Evolutionary conservation across 345 rosid genomes (phyloP), one percentile per base, ranked within the genome.

Genomic region (Euphorbia tirucalli): DNA sequence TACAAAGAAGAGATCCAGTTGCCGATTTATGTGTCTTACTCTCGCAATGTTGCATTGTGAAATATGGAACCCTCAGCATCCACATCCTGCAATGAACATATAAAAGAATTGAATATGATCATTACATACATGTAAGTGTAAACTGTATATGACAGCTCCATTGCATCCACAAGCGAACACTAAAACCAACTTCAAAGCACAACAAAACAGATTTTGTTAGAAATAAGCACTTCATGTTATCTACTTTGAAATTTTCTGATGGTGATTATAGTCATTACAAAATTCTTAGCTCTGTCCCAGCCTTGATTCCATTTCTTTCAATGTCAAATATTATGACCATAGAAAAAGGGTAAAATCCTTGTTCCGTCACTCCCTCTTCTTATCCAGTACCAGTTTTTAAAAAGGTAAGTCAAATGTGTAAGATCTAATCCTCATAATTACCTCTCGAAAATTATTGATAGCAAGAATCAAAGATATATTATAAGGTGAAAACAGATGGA

Each of bases 41-140:
- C 97, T 7, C 93, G 92, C 87, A 94, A 79, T 48, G 82, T 87
- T 72, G 98, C 97, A 92, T 92, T 92, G 80, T 89, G 93, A 80
- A 94, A 94, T 64, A 83, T 90, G 76, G 92, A 86, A 43, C 87
- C 85, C 82, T 82, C 93, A 28, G 90, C 96, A 84, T 90, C 93
- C 35, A 79, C 97, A 79, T 94, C 89, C 98, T 94, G 75, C 68
- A 52, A 68, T 37, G 28, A 57, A 55, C 14, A 72, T 71, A 14
- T 24, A 27, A 52, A 76, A 30, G 61, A 28, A 35, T 74, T 78
- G 49, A 76, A 64, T 46, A 65, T 24, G 28, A 76, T 63, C 70
- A 79, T 68, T 13, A 61, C 24, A 66, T 14, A 49, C 48, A 60
- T 39, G 7, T 1, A 73, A 22, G 4, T 14, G 57, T 39, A 55